Evolutionary conservation across 23 red algal genomes (phyloP), one percentile per base, ranked within the genome.

Genomic region (Pyropia haitanensis): DNA sequence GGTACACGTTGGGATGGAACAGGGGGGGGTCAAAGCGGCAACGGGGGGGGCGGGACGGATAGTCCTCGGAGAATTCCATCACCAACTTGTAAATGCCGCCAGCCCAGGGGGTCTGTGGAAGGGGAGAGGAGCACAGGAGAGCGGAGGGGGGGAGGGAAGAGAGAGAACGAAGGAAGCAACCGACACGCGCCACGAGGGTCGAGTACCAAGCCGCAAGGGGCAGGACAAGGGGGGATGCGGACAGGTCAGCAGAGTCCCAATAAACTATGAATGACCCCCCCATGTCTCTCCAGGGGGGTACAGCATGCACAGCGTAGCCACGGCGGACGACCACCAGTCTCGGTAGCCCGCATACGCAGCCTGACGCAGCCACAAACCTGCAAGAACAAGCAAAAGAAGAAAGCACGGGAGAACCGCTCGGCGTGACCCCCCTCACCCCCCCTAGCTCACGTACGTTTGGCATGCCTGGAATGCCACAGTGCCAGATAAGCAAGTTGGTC

Each of bases 1-100:
- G 94, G 77, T 89, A 98, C 17, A 98, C 88, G 70, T 98, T 98
- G 50, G 94, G 94, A 71, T 98, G 94, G 73, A 98, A 98, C 34
- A 98, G 63, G 20, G 94, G 94, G 5, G 94, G 94, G 23, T 62
- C 72, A 60, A 98, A 98, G 16, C 83, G 79, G 82, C 92, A 96
- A 27, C 81, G 67, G 29, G 94, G 94, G 58, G 94, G 94, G 32
- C 78, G 69, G 58, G 70, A 77, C 44, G 94, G 94, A 48, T 91
- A 98, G 28, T 98, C 85, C 48, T 89, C 85, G 29, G 77, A 80
- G 59, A 98, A 98, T 33, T 87, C 80, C 56, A 98, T 53, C 22
- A 73, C 73, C 16, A 98, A 58, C 31, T 87, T 83, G 65, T 73
- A 98, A 18, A 88, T 48, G 34, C 94, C 94, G 10, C 85, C 94